These are phyloP conservation scores for Rhexocercosporidium sp. DNA, from an alignment of 2,329 filamentous ascomycete species.

Conservation along the genomic window DNA sequence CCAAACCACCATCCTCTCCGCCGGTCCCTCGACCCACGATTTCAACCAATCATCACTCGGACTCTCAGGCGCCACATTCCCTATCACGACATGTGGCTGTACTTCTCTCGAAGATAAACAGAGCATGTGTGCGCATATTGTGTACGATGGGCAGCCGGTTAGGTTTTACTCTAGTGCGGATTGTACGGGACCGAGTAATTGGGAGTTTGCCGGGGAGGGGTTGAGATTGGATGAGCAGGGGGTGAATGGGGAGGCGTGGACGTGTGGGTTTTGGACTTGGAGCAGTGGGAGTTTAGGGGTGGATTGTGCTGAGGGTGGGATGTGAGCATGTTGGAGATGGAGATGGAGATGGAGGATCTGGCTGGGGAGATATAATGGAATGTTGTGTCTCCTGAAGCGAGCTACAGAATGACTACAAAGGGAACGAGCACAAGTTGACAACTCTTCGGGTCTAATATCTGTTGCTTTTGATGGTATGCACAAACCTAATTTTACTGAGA, in stretches of 20 bases:
- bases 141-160: background rate
- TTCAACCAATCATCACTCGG: background rate
- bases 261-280: constrained; percentile 11
- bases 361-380: too few relatives aligned
- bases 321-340: background rate
- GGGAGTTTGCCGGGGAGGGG: background rate
- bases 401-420: too few relatives aligned
- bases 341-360: background rate
- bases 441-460: too few relatives aligned
- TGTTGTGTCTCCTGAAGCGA: too few relatives aligned
- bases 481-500: too few relatives aligned
- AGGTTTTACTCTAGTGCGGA: background rate
- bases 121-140: background rate
- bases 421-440: too few relatives aligned
- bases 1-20: background rate
- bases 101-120: constrained; percentile 6
- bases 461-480: too few relatives aligned
- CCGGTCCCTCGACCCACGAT: background rate
- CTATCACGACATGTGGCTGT: background rate
- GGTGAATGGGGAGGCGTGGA: background rate
- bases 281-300: background rate
- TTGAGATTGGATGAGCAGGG: background rate
- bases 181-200: background rate
- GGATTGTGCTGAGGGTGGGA: background rate
- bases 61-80: background rate